These are phyloP conservation scores for Rachicladosporium sp. DNA, from an alignment of 2,329 filamentous ascomycete genomes.

Conservation along the genomic window DNA sequence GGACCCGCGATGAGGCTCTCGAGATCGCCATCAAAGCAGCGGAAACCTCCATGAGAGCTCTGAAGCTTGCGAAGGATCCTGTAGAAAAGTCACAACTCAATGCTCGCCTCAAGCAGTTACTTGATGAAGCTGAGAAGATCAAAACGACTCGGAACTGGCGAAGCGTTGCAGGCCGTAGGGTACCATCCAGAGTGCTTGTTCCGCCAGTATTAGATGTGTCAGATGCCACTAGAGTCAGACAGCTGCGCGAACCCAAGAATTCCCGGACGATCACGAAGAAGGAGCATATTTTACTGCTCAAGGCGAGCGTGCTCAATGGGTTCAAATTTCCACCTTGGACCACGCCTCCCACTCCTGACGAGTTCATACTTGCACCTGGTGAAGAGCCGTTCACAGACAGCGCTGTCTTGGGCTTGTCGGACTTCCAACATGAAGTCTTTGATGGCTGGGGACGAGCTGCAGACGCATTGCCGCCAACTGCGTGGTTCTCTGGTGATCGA, in stretches of 20 bases:
- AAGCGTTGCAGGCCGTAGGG: not conserved
- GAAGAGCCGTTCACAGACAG: slow-evolving; percentile 52
- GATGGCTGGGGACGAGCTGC: slow-evolving; percentile 68
- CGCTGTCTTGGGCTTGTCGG: slow-evolving; percentile 58
- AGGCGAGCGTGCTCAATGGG: slow-evolving; percentile 69
- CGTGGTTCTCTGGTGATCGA: slow-evolving; percentile 22
- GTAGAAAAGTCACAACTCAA: slow-evolving; percentile 54
- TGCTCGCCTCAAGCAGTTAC: slow-evolving; percentile 55
- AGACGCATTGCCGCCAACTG: slow-evolving; percentile 47
- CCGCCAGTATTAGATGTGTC: too few species aligned
- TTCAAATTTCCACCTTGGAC: slow-evolving; percentile 79
- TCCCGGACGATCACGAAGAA: slow-evolving; percentile 52
- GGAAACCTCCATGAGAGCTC: slow-evolving; percentile 70
- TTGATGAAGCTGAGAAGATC: slow-evolving; percentile 62
- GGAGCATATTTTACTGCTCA: slow-evolving; percentile 65
- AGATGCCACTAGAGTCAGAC: slow-evolving; percentile 15
- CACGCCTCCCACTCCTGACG: slow-evolving; percentile 43
- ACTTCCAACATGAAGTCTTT: slow-evolving; percentile 63
- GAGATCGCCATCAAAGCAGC: slow-evolving; percentile 50
- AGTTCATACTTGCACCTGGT: slow-evolving; percentile 47
- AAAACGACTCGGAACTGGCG: slow-evolving; percentile 39
- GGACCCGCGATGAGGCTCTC: slow-evolving; percentile 9
- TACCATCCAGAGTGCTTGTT: too few species aligned
- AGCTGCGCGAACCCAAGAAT: slow-evolving; percentile 39
- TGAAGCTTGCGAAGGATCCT: slow-evolving; percentile 46